Evolutionary conservation across 768 basidiomycete genomes (phyloP).

Genomic region (Boletus tomentosulus): DNA sequence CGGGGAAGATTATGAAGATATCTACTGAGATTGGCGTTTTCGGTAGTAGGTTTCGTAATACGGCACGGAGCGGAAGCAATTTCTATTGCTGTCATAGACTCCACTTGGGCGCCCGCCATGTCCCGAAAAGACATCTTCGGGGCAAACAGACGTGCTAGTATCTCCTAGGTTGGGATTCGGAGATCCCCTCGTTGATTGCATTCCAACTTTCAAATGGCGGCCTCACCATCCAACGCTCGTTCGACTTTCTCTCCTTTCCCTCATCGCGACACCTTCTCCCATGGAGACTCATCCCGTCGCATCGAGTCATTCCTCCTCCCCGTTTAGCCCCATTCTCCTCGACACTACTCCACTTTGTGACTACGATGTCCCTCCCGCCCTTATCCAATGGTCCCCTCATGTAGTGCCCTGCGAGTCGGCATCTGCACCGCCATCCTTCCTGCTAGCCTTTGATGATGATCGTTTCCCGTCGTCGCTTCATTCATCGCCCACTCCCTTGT

Average conservation of each 20-base stretch:
- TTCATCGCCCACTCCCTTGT: not conserved
- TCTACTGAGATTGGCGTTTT: slow-evolving; percentile 34
- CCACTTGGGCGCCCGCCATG: not conserved
- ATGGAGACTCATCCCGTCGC: not conserved
- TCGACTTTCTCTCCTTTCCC: not conserved
- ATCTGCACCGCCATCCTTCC: slow-evolving; percentile 16
- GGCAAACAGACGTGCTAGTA: slow-evolving; percentile 14
- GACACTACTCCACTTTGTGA: not conserved
- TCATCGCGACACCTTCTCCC: slow-evolving; percentile 2
- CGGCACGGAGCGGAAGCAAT: slow-evolving; percentile 11
- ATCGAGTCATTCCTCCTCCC: not conserved
- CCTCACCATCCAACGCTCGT: not conserved
- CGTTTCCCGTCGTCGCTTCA: not conserved
- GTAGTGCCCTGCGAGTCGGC: not conserved
- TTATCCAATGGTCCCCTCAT: not conserved
- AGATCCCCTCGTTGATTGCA: slow-evolving; percentile 10
- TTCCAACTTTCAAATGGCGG: slow-evolving; percentile 20
- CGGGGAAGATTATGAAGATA: slow-evolving; percentile 74
- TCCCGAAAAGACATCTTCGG: slow-evolving; percentile 23
- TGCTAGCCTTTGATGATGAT: slow-evolving; percentile 17
- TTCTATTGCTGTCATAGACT: slow-evolving; percentile 1
- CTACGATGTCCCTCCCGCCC: not conserved
- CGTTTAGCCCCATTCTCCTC: not conserved
- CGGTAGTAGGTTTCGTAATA: slow-evolving; percentile 14
- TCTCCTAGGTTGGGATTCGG: slow-evolving; percentile 5